Evolutionary conservation across 192 early-diverging fungal genomes (phyloP).

Genomic region (Coemansia brasiliensis): DNA sequence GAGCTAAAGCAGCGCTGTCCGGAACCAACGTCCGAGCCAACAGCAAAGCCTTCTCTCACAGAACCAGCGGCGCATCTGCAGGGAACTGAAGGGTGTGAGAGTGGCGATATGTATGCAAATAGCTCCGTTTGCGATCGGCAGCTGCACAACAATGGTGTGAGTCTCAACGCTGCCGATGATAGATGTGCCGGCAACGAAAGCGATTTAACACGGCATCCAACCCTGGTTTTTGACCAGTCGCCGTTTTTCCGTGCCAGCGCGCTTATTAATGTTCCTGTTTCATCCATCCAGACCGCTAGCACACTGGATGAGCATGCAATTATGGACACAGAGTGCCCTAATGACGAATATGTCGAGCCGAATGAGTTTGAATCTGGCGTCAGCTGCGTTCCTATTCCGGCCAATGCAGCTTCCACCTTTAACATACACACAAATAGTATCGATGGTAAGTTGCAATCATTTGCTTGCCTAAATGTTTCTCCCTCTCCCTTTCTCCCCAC

Average conservation of each 20-base stretch:
- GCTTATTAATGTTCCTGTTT: constrained; percentile 10
- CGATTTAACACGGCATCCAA: constrained; percentile 37
- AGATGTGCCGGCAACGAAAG: not conserved
- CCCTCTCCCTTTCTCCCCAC: no score
- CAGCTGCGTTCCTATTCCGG: constrained; percentile 12
- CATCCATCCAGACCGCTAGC: constrained; percentile 7
- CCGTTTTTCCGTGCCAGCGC: constrained; percentile 32
- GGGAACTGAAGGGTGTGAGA: not conserved
- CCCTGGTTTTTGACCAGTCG: constrained; percentile 44
- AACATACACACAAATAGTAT: no score
- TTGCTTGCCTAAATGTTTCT: no score
- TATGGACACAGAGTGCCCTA: not conserved
- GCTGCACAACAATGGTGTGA: constrained; percentile 14
- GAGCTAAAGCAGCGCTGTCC: not conserved
- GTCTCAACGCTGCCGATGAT: not conserved
- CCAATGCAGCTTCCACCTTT: not conserved
- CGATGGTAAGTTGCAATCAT: no score
- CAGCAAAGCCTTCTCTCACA: not conserved
- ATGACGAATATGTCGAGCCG: not conserved
- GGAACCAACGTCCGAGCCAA: not conserved
- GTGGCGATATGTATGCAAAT: constrained; percentile 12
- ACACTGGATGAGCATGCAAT: constrained; percentile 7
- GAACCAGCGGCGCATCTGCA: constrained; percentile 6
- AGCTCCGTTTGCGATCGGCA: constrained; percentile 24
- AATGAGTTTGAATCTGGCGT: not conserved